Conservation (phyloP, 208 protist species). For the Zelonia costaricensis region DNA sequence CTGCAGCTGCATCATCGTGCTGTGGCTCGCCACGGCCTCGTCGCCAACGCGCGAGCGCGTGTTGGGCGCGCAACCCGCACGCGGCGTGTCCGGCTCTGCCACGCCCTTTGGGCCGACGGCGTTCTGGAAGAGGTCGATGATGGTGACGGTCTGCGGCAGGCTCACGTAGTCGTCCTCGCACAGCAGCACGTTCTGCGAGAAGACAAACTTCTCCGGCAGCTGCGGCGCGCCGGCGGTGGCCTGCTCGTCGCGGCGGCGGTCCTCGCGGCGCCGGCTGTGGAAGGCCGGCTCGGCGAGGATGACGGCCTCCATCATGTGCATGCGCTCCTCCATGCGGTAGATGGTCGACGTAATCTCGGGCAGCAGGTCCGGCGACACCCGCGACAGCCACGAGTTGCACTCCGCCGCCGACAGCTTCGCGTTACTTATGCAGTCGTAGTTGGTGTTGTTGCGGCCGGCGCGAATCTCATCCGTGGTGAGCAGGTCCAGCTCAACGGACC, state of each 20-base stretch:
- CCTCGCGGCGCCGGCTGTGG: conserved; percentile 63
- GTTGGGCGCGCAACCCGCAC: conserved; percentile 53
- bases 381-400: conserved; percentile 76
- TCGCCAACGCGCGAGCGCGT: conserved; percentile 59
- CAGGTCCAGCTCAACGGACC: conserved; percentile 90
- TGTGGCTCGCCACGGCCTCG: conserved; percentile 88
- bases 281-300: conserved; percentile 85
- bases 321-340: conserved; percentile 79
- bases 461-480: conserved; percentile 81
- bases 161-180: conserved; percentile 82
- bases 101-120: conserved; percentile 78
- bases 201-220: conserved; percentile 80
- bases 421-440: conserved; percentile 94
- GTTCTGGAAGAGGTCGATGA: conserved; percentile 87
- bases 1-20: conserved; percentile 89
- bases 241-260: conserved; percentile 62
- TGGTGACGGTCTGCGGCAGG: conserved; percentile 85
- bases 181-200: conserved; percentile 90
- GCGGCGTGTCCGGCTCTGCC: conserved; percentile 84
- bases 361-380: conserved; percentile 61
- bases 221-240: conserved; percentile 19
- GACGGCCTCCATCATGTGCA: conserved; percentile 77
- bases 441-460: conserved; percentile 83
- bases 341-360: conserved; percentile 57
- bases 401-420: conserved; percentile 73